Percentiles rank a stretch among this genome's conserved stretches.
These are phyloP conservation scores for Naumovozyma baii DNA, from an alignment of 805 yeast genomes.

Conservation along the genomic window DNA sequence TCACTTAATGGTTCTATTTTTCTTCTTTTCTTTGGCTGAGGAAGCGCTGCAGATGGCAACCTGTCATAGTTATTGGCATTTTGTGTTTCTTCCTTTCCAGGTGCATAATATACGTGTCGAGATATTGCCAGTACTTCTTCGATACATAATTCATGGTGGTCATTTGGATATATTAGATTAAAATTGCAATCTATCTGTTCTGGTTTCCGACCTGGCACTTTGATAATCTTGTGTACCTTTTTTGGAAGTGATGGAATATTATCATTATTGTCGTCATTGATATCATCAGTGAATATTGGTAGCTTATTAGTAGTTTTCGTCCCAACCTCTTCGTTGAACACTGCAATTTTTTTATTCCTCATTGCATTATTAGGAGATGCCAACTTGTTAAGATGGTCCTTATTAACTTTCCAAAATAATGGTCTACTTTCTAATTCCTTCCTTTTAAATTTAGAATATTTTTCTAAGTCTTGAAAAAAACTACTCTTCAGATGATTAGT, in stretches of 20 bases:
- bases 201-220: slow-evolving; percentile 46
- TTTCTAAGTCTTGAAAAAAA: neutral
- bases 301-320: slow-evolving; percentile 15
- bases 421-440: slow-evolving; percentile 26
- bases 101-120: slow-evolving; percentile 27
- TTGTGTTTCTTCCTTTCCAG: neutral
- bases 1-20: neutral
- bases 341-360: neutral
- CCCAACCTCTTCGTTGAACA: neutral
- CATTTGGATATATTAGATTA: slow-evolving; percentile 41
- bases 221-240: slow-evolving; percentile 40
- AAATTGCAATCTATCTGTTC: slow-evolving; percentile 55
- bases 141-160: slow-evolving; percentile 46
- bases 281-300: slow-evolving; percentile 33
- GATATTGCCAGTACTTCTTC: slow-evolving; percentile 54
- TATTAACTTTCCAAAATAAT: slow-evolving; percentile 5
- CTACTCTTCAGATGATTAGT: neutral
- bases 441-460: neutral
- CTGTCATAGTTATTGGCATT: neutral
- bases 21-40: slow-evolving; percentile 1
- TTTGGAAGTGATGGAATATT: slow-evolving; percentile 3
- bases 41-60: neutral
- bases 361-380: neutral
- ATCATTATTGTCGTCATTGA: neutral
- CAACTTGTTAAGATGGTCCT: slow-evolving; percentile 1